Base-by-base conservation (phyloP, 768 basidiomycete genomes). In the Symmetrospora coprosmae region DNA sequence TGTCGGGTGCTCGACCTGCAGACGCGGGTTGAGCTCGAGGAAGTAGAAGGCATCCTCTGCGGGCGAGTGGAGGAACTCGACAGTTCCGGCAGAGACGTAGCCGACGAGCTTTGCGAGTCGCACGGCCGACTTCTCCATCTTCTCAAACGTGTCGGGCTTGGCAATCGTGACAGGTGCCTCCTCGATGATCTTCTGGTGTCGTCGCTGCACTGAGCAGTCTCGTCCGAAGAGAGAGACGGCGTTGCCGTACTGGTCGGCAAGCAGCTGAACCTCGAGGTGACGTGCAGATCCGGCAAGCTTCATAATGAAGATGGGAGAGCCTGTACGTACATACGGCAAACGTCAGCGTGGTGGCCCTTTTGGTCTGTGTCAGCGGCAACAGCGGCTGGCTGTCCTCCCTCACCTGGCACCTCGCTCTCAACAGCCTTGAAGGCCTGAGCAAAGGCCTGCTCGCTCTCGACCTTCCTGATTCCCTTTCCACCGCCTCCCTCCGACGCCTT, bases 161-260 rank as follows among this genome's bases (percentile, higher is more conserved):
- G 94, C 94, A 66, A 99, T 97, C 3, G 92, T 97, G 34, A 99
- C 92, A 8, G 94, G 94, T 2, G 94, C 94, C 73, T 99, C 94
- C 74, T 99, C 94, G 64, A 99, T 99, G 68, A 99, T 99, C 77
- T 99, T 99, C 73, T 99, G 94, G 73, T 99, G 94, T 56, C 94
- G 86, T 67, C 94, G 85, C 74, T 99, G 94, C 46, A 99, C 94
- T 59, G 94, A 99, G 73, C 94, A 99, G 72, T 97, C 94, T 68
- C 94, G 91, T 69, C 94, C 94, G 70, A 99, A 99, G 56, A 99
- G 79, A 40, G 94, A 97, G 68, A 99, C 97, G 28, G 94, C 94
- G 73, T 94, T 91, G 60, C 94, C 94, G 72, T 99, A 99, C 73
- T 99, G 94, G 75, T 99, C 94, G 47, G 94, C 94, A 35, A 99